Evolutionary conservation across 345 rosid genomes (phyloP).

Genomic region (Populus tremula): DNA sequence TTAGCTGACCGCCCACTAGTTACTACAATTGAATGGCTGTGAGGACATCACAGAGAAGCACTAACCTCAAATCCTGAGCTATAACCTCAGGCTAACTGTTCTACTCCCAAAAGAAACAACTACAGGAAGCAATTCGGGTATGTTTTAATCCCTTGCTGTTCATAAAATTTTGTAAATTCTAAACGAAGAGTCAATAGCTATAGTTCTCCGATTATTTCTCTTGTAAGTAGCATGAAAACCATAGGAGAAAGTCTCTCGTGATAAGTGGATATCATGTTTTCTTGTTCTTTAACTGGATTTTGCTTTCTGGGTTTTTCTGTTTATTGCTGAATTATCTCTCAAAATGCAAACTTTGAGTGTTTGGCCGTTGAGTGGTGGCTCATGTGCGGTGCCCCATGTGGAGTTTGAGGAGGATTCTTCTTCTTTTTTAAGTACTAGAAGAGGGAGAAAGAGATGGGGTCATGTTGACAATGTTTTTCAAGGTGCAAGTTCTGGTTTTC

Average conservation of each 20-base stretch:
- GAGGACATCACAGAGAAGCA: no score
- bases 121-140: background rate
- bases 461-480: slow-evolving; percentile 23
- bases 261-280: slow-evolving; percentile 14
- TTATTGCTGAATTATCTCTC: slow-evolving; percentile 12
- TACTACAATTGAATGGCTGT: no score
- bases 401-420: slow-evolving; percentile 42
- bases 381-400: slow-evolving; percentile 45
- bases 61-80: no score
- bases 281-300: slow-evolving; percentile 21
- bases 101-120: background rate
- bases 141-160: background rate
- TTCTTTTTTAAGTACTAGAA: slow-evolving; percentile 24
- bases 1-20: no score
- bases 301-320: slow-evolving; percentile 23
- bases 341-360: slow-evolving; percentile 73
- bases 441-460: slow-evolving; percentile 30
- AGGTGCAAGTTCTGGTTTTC: slow-evolving; percentile 28
- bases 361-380: slow-evolving; percentile 46
- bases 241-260: slow-evolving; percentile 5
- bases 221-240: background rate
- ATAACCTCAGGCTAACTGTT: background rate
- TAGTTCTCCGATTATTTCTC: background rate
- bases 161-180: background rate
- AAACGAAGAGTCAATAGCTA: background rate